These are phyloP conservation scores for Globisporangium okanoganense DNA, from an alignment of 352 stramenopile species.

Conservation along the genomic window DNA sequence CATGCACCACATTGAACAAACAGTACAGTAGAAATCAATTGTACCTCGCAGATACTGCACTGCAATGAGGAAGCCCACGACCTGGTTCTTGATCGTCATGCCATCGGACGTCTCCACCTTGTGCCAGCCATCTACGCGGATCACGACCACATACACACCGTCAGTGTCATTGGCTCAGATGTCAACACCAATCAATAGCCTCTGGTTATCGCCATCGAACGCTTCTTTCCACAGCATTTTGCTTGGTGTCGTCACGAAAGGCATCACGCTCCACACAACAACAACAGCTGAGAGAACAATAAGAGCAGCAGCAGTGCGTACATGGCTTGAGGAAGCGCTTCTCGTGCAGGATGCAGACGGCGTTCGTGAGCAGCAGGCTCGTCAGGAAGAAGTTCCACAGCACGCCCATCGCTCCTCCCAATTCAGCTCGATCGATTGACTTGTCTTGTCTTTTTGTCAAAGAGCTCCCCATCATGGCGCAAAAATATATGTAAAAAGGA, in stretches of 20 bases:
- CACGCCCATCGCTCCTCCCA: constrained; percentile 58
- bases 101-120: constrained; percentile 75
- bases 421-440: not conserved
- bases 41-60: constrained; percentile 84
- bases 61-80: constrained; percentile 78
- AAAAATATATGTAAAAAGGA: no score
- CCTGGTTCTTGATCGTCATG: constrained; percentile 86
- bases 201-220: not conserved
- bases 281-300: not conserved
- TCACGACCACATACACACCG: not conserved
- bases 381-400: constrained; percentile 88
- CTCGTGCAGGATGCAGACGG: constrained; percentile 84
- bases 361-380: constrained; percentile 83
- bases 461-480: no score
- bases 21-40: constrained; percentile 5
- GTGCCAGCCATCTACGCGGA: constrained; percentile 72
- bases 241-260: not conserved
- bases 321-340: constrained; percentile 83
- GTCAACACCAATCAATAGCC: not conserved
- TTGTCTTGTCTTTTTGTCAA: constrained; percentile 2
- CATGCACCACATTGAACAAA: not conserved
- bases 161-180: not conserved
- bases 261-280: not conserved
- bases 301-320: constrained; percentile 25
- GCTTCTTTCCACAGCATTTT: not conserved